A percentile compares a stretch with the other conserved stretches of the same genome.
phyloP scores from a whole-genome alignment of 768 basidiomycete species.

The Mycena amicta region DNA sequence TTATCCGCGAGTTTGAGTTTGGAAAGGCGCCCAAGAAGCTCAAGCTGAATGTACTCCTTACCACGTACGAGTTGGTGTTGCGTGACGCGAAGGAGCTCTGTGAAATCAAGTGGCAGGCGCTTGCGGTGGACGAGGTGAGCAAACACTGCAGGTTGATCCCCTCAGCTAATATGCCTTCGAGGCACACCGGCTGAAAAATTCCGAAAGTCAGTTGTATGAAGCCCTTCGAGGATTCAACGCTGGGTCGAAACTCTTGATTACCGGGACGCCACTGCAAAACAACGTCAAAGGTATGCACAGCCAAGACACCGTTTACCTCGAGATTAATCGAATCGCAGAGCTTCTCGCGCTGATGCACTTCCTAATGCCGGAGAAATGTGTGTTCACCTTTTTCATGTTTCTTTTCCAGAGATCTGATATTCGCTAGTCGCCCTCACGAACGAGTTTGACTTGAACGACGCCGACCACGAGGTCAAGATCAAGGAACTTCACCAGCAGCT shows the following conservation, averaged over 20 bases:
- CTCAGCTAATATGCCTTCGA: slow-evolving; percentile 32
- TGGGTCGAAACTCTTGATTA: slow-evolving; percentile 93
- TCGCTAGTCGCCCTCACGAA: slow-evolving; percentile 82
- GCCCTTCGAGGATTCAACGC: slow-evolving; percentile 88
- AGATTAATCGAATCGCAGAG: slow-evolving; percentile 51
- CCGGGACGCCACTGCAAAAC: slow-evolving; percentile 97
- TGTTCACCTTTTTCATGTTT: slow-evolving; percentile 29
- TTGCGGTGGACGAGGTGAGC: slow-evolving; percentile 92
- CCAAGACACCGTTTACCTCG: slow-evolving; percentile 4
- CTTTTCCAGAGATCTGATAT: neutral
- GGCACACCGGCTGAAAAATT: slow-evolving; percentile 98
- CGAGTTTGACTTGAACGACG: slow-evolving; percentile 94
- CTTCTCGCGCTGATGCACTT: slow-evolving; percentile 98
- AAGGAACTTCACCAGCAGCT: slow-evolving; percentile 93
- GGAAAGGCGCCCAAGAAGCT: slow-evolving; percentile 84
- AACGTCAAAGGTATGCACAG: slow-evolving; percentile 84
- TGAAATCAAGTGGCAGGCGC: slow-evolving; percentile 95
- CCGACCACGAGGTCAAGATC: slow-evolving; percentile 92
- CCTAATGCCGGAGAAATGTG: slow-evolving; percentile 97
- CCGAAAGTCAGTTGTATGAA: slow-evolving; percentile 95
- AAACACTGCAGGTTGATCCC: neutral
- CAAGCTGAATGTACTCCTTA: slow-evolving; percentile 96
- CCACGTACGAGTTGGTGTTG: slow-evolving; percentile 94
- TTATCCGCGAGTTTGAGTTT: slow-evolving; percentile 92
- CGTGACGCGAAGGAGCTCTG: slow-evolving; percentile 87